Evolutionary conservation across 2,329 filamentous ascomycete species (phyloP), one percentile per base, ranked within the genome.

Genomic region (Epichloe sylvatica): DNA sequence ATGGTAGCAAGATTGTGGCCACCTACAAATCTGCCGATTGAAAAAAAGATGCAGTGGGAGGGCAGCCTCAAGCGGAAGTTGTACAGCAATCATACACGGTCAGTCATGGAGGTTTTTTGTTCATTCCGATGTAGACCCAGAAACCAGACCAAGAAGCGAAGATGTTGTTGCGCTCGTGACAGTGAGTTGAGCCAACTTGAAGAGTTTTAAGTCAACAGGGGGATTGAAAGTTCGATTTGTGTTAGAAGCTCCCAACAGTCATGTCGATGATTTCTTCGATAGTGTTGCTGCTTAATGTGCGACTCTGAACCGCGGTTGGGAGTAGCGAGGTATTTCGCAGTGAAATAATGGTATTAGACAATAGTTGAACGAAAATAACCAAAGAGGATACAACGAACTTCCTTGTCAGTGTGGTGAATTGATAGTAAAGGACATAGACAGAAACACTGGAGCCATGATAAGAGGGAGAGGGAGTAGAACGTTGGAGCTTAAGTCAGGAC

Each of bases 81-180:
- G 38, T 38, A 25, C 11, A 17, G 38, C 9, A 15, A 50, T 43
- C 19, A 17, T 33, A 19, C 8, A 33, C 30, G 13, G 19, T 49
- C 59, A 91, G 73, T 96, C 97, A 97, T 77, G 91, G 91, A 68
- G 92, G 91, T 74, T 94, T 91, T 76, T 89, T 92, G 77, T 92
- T 87, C 75, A 89, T 86, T 84, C 91, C 90, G 77, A 83, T 83
- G 70, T 91, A 91, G 81, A 94, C 89, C 89, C 89, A 87, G 77
- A 83, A 82, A 68, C 83, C 82, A 71, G 89, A 77, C 88, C 88
- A 69, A 91, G 83, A 74, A 94, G 86, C 80, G 88, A 90, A 64
- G 84, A 76, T 73, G 84, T 83, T 69, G 81, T 83, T 69, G 85
- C 79, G 72, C 53, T 78, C 72, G 70, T 76, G 69, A 71, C 76